Base-by-base conservation (phyloP, 306 rosid species). In the Lathyrus tuberosus region DNA sequence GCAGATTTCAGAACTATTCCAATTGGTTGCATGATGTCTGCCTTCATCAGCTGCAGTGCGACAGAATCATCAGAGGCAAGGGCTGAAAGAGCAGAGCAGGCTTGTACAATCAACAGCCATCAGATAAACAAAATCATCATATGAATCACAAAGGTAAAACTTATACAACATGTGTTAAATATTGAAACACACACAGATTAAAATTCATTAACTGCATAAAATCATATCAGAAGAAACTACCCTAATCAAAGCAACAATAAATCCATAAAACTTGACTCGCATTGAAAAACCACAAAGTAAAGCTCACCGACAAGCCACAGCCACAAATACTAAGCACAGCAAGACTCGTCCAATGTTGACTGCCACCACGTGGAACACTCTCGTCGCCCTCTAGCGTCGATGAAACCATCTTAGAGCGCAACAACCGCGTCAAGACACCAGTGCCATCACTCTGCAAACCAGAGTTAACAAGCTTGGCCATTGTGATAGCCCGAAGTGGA, bases 11-110 rank as follows among this genome's bases (percentile, higher is more conserved):
- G 84, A 53, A 85, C 98, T 42, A 73, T 83, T 85, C 88, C 85
- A 77, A 90, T 86, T 78, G 97, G 98, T 66, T 85, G 93, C 98
- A 93, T 93, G 73, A 93, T 87, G 72, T 93, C 98, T 3, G 96
- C 88, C 84, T 86, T 93, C 78, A 93, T 81, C 78, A 93, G 81
- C 88, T 93, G 98, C 86, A 93, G 83, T 44, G 97, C 94, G 26
- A 93, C 81, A 54, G 88, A 86, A 67, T 82, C 91, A 81, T 88
- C 96, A 68, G 90, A 85, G 52, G 96, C 87, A 73, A 93, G 96
- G 76, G 96, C 86, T 30, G 97, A 93, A 76, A 93, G 97, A 74
- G 97, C 98, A 47, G 84, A 90, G 86, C 98, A 90, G 57, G 98
- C 96, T 82, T 90, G 88, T 79, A 84, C 91, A 17, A 65, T 52